Percentiles rank a stretch among this genome's conserved stretches.
phyloP scores from a whole-genome alignment of 2,329 filamentous ascomycete genomes.

The Hymenoscyphus scutula region DNA sequence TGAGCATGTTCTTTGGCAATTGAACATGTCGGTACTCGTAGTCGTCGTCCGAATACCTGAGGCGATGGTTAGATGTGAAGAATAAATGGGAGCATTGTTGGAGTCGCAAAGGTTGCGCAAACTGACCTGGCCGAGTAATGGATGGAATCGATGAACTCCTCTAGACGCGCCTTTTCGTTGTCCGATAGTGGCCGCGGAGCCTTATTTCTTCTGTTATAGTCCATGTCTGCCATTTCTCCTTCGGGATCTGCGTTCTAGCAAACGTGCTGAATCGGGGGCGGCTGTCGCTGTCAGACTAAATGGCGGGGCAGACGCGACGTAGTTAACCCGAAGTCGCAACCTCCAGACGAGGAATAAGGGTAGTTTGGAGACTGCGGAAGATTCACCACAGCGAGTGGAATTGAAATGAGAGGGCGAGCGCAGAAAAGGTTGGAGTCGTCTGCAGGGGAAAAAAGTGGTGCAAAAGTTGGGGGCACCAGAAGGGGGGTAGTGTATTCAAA shows the following conservation, averaged over 20 bases:
- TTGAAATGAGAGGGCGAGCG: background rate
- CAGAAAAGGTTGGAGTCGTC: background rate
- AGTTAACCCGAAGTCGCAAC: conserved; percentile 8
- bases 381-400: background rate
- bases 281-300: conserved; percentile 9
- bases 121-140: conserved; percentile 89
- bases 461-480: background rate
- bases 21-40: conserved; percentile 98
- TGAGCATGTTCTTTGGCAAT: conserved; percentile 96
- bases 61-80: conserved; percentile 12
- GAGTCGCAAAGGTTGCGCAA: background rate
- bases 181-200: conserved; percentile 78
- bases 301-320: conserved; percentile 20
- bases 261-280: conserved; percentile 1
- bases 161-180: conserved; percentile 75
- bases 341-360: background rate
- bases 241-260: background rate
- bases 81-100: background rate
- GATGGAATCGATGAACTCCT: conserved; percentile 90
- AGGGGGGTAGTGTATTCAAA: conserved; percentile 8
- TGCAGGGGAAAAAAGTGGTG: conserved; percentile 5
- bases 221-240: conserved; percentile 40
- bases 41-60: conserved; percentile 86
- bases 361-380: background rate
- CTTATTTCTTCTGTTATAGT: conserved; percentile 82